Evolutionary conservation across 2,329 filamentous ascomycete species (phyloP).

Genomic region (Peltaster fructicola): DNA sequence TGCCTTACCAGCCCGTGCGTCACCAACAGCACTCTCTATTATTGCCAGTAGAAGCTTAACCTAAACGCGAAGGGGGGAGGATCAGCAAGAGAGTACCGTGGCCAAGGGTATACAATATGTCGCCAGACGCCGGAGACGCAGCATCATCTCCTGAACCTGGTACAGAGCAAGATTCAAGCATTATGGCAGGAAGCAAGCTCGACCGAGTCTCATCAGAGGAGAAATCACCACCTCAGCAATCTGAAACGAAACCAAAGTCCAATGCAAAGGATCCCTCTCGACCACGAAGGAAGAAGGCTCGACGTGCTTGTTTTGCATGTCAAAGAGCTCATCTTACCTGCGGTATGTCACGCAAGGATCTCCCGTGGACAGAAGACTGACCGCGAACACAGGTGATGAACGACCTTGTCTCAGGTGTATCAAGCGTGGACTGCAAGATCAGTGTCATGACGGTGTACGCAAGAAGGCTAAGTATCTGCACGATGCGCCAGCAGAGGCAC

Average conservation of each 20-base stretch:
- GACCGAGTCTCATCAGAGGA: slow-evolving; percentile 23
- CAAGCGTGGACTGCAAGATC: slow-evolving; percentile 77
- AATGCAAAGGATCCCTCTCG: slow-evolving; percentile 74
- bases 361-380: slow-evolving; percentile 10
- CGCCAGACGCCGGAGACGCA: slow-evolving; percentile 30
- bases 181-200: slow-evolving; percentile 26
- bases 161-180: slow-evolving; percentile 22
- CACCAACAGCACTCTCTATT: slow-evolving; percentile 4
- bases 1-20: slow-evolving; percentile 3
- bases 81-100: no score
- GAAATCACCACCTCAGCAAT: slow-evolving; percentile 18
- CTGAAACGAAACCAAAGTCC: slow-evolving; percentile 16
- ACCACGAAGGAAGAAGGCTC: slow-evolving; percentile 85
- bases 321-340: slow-evolving; percentile 95
- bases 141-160: slow-evolving; percentile 30
- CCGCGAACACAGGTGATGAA: slow-evolving; percentile 56
- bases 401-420: slow-evolving; percentile 86
- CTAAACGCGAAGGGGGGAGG: no score
- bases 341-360: slow-evolving; percentile 46
- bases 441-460: slow-evolving; percentile 86
- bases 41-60: no score
- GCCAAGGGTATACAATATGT: no score
- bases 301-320: slow-evolving; percentile 88
- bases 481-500: slow-evolving; percentile 76
- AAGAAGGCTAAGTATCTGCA: slow-evolving; percentile 99